These are phyloP conservation scores for Ophiocordyceps camponoti-saundersi DNA, from an alignment of 2,329 filamentous ascomycete species.

Conservation along the genomic window DNA sequence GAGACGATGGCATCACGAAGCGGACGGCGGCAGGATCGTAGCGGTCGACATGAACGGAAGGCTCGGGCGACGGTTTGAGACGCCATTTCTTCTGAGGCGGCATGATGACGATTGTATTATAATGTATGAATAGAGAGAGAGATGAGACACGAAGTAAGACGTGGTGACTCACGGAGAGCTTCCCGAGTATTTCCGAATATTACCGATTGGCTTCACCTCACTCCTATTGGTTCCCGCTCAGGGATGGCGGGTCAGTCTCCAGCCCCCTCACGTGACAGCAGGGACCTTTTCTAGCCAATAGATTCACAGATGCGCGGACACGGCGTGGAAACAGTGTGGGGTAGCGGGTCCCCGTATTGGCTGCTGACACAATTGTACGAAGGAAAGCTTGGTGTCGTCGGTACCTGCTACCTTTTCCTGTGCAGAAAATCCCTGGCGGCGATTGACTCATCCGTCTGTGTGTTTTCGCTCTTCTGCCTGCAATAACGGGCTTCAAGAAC, in stretches of 20 bases:
- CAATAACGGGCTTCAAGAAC: no score
- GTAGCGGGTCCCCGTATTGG: background rate
- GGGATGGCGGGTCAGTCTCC: background rate
- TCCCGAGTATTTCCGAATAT: background rate
- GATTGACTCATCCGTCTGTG: no score
- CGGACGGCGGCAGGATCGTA: conserved; percentile 11
- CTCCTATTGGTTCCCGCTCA: background rate
- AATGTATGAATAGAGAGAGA: background rate
- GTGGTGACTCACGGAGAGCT: background rate
- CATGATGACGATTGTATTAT: background rate
- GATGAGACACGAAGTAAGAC: background rate
- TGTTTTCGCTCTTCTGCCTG: no score
- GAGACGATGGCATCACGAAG: conserved; percentile 11
- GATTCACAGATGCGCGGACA: background rate
- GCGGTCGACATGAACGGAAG: conserved; percentile 7
- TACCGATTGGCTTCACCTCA: background rate
- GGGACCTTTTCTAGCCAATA: background rate
- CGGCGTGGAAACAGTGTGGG: background rate
- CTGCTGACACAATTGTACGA: background rate
- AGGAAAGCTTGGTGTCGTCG: background rate
- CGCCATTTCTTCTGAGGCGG: conserved; percentile 4
- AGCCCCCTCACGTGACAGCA: background rate
- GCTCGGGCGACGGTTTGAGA: conserved; percentile 10
- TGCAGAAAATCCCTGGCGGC: no score
- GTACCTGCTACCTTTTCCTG: no score